phyloP scores from a whole-genome alignment of 192 early-diverging fungal species.

The Backusella circina region DNA sequence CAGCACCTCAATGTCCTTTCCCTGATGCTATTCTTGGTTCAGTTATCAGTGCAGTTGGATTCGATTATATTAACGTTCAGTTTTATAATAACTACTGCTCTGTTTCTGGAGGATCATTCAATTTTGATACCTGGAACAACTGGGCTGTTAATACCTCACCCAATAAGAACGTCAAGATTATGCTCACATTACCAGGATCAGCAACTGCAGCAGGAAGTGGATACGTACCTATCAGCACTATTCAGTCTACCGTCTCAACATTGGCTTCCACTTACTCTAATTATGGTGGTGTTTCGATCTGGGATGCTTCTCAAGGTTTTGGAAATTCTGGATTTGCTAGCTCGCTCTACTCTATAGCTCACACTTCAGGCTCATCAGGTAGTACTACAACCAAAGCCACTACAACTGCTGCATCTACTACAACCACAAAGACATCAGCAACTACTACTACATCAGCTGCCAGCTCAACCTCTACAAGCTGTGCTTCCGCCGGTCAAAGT shows the following conservation, averaged over 20 bases:
- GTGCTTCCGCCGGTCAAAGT: conserved; percentile 29
- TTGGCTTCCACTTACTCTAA: conserved; percentile 43
- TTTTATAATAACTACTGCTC: conserved; percentile 84
- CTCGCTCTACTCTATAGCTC: conserved; percentile 12
- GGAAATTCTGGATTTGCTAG: conserved; percentile 37
- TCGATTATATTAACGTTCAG: conserved; percentile 71
- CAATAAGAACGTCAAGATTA: conserved; percentile 65
- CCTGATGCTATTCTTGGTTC: conserved; percentile 67
- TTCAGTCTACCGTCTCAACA: conserved; percentile 38
- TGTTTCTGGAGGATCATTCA: conserved; percentile 51
- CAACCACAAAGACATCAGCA: not conserved
- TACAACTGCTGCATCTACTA: not conserved
- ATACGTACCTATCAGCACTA: conserved; percentile 49
- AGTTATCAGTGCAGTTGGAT: conserved; percentile 52
- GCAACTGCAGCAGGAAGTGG: conserved; percentile 56
- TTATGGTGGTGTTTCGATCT: conserved; percentile 73
- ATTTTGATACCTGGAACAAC: conserved; percentile 69
- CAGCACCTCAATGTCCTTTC: conserved; percentile 74
- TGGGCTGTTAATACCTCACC: conserved; percentile 58
- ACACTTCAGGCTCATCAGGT: not conserved
- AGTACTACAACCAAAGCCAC: not conserved
- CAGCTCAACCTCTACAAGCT: not conserved
- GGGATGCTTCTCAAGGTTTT: conserved; percentile 69
- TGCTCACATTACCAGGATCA: conserved; percentile 62
- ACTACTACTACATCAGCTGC: not conserved